Base-by-base conservation (phyloP, 75 land plant species). In the Pinus albicaulis region DNA sequence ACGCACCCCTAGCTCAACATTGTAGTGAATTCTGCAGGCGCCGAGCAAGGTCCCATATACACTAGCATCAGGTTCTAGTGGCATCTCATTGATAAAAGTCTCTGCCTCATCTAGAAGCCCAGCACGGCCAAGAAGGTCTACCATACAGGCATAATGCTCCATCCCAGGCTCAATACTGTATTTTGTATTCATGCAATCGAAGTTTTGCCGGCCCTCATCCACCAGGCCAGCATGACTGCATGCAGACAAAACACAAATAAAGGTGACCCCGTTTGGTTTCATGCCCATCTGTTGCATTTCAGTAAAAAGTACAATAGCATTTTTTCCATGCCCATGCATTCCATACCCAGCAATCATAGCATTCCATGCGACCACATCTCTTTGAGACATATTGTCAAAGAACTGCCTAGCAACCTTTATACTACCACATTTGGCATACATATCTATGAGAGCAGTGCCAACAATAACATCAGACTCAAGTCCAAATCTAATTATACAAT, bases 131-230 rank as follows among this genome's bases (percentile, higher is more conserved):
- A 90, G 64, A 16, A 92, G 77, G 80, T 92, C 90, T 1, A 90
- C 86, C 85, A 92, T 86, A 63, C 90, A 90, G 28, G 83, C 81
- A 75, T 85, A 90, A 66, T 92, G 94, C 65, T 92, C 88, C 71
- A 83, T 31, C 7, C 62, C 59, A 14, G 90, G 90, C 25, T 80
- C 72, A 23, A 89, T 41, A 44, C 28, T 14, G 71, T 85, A 53
- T 1, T 76, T 80, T 22, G 59, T 24, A 3, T 14, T 44, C 90
- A 92, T 92, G n/a, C 74, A 79, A 28, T 84, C 3, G 61, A 90
- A 85, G 56, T 74, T 71, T 36, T 66, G 69, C 23, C 55, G 70
- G 14, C 93, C 90, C 74, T 87, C 90, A 44, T 83, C 68, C 44
- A 88, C 78, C 25, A 90, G 76, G 16, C 94, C 94, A 56, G 66